phyloP scores from a whole-genome alignment of 2,329 filamentous ascomycete species.

The Penicillium sp. region DNA sequence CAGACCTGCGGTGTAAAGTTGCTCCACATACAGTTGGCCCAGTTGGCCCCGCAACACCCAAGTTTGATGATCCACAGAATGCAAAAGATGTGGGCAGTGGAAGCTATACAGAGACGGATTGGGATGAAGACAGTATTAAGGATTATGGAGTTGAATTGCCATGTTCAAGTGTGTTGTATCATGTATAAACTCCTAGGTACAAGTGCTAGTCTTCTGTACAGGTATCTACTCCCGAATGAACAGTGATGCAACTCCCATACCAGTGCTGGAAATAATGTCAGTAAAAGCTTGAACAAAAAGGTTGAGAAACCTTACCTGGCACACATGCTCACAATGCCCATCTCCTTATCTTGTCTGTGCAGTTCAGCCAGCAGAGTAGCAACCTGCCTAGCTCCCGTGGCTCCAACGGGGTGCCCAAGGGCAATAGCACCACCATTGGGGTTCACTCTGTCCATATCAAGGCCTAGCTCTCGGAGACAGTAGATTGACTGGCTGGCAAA shows the following conservation, averaged over 20 bases:
- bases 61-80: too few species aligned
- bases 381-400: slow-evolving; percentile 78
- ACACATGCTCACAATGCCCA: slow-evolving; percentile 84
- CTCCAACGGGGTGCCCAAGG: slow-evolving; percentile 79
- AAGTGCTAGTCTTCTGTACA: not conserved
- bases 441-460: slow-evolving; percentile 67
- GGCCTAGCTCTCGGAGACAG: slow-evolving; percentile 63
- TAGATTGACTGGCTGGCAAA: slow-evolving; percentile 96
- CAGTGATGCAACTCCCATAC: slow-evolving; percentile 26
- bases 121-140: too few species aligned
- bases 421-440: slow-evolving; percentile 90
- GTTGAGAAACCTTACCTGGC: slow-evolving; percentile 51
- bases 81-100: not conserved
- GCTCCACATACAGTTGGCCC: too few species aligned
- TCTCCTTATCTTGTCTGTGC: slow-evolving; percentile 75
- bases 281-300: not conserved
- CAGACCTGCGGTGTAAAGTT: too few species aligned
- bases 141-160: too few species aligned
- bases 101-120: too few species aligned
- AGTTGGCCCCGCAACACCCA: too few species aligned
- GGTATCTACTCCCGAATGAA: slow-evolving; percentile 22
- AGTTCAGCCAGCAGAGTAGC: slow-evolving; percentile 84
- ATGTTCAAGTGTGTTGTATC: not conserved
- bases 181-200: not conserved
- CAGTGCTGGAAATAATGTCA: slow-evolving; percentile 15